These are phyloP conservation scores for Singerocomus rubriflavus DNA, from an alignment of 1,284 basidiomycete genomes.

Conservation along the genomic window DNA sequence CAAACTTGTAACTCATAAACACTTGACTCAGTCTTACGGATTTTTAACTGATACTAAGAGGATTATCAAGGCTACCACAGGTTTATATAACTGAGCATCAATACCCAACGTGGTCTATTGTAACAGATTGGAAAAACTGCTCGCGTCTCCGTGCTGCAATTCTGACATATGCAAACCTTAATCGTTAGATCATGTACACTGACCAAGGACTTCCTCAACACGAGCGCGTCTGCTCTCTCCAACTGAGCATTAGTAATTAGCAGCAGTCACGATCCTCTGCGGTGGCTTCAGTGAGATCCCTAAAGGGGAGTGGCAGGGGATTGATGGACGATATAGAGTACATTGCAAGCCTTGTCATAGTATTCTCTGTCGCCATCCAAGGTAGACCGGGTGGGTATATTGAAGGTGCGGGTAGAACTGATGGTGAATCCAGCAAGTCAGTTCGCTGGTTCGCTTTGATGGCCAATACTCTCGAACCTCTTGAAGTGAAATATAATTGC, in stretches of 20 bases:
- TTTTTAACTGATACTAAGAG: slow-evolving; percentile 54
- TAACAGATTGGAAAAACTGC: neutral
- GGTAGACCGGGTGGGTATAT: slow-evolving; percentile 14
- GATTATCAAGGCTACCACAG: slow-evolving; percentile 28
- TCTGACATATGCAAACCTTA: slow-evolving; percentile 6
- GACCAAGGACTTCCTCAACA: neutral
- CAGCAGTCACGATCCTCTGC: neutral
- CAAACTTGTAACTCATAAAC: slow-evolving; percentile 7
- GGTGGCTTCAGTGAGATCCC: slow-evolving; percentile 4
- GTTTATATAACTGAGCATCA: neutral
- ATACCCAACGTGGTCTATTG: neutral
- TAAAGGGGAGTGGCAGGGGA: slow-evolving; percentile 7
- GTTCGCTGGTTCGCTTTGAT: slow-evolving; percentile 19
- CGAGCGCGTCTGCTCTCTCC: neutral
- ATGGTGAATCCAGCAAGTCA: slow-evolving; percentile 4
- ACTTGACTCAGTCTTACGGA: slow-evolving; percentile 47
- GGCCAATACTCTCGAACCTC: slow-evolving; percentile 14
- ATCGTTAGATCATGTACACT: slow-evolving; percentile 1
- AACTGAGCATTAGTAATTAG: neutral
- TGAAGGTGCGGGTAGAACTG: slow-evolving; percentile 16
- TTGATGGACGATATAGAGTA: neutral
- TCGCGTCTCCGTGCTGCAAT: neutral
- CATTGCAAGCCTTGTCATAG: neutral
- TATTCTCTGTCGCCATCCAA: neutral
- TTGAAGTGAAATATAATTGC: neutral